These are phyloP conservation scores for Penicillium digitatum DNA, from an alignment of 2,329 filamentous ascomycete species.

Conservation along the genomic window DNA sequence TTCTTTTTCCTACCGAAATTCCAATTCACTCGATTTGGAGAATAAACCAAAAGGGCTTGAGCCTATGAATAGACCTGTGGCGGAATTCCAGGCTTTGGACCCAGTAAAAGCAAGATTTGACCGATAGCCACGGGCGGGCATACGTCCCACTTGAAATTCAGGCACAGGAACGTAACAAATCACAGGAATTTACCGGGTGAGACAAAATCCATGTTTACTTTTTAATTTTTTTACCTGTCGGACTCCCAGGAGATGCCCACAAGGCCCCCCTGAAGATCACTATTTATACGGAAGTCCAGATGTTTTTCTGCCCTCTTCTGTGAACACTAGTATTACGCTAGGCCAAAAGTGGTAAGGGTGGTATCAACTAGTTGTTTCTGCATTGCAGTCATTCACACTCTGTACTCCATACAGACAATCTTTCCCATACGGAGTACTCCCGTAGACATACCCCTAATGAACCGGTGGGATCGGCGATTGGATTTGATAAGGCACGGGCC, in stretches of 20 bases:
- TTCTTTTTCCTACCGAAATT: background rate
- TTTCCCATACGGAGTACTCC: no score
- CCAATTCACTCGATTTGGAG: background rate
- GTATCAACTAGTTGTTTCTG: no score
- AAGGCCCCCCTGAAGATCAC: constrained; percentile 35
- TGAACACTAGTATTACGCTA: no score
- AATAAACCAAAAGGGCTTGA: background rate
- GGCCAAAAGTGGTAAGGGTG: no score
- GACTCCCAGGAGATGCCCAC: no score
- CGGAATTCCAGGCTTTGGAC: background rate
- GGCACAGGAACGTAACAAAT: background rate
- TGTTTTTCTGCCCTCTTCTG: no score
- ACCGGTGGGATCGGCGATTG: constrained; percentile 18
- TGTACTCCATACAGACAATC: background rate
- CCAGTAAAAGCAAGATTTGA: background rate
- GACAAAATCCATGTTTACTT: background rate
- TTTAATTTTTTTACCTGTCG: no score
- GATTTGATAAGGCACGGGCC: constrained; percentile 8
- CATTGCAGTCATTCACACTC: no score
- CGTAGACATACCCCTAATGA: constrained; percentile 4
- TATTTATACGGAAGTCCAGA: no score
- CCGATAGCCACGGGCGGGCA: background rate
- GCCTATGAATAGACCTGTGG: background rate
- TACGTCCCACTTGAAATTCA: background rate
- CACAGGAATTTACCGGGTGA: background rate